These are phyloP conservation scores for Diophrys appendiculata DNA, from an alignment of 73 alveolate species.

Conservation along the genomic window DNA sequence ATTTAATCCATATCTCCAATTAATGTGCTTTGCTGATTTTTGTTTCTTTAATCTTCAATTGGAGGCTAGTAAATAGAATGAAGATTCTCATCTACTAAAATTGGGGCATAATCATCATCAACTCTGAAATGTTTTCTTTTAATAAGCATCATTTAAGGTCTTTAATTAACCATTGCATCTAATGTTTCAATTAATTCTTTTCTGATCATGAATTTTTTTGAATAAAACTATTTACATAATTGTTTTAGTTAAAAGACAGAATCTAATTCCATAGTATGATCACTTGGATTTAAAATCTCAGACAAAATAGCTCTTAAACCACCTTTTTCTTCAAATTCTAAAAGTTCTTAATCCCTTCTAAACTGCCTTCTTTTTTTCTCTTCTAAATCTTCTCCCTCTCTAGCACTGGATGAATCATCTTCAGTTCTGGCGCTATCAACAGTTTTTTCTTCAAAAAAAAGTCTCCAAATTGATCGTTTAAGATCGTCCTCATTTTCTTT, in stretches of 20 bases:
- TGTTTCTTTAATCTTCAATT: no score
- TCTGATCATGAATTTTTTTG: conserved; percentile 30
- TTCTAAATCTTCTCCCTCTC: conserved; percentile 32
- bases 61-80: no score
- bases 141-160: conserved; percentile 41
- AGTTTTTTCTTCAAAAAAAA: background rate
- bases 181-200: conserved; percentile 35
- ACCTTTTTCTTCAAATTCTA: conserved; percentile 64
- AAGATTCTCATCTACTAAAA: no score
- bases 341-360: conserved; percentile 45
- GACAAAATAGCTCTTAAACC: conserved; percentile 45
- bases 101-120: no score
- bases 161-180: conserved; percentile 50
- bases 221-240: conserved; percentile 49
- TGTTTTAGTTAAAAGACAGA: conserved; percentile 46
- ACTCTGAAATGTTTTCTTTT: conserved; percentile 37
- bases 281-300: conserved; percentile 50
- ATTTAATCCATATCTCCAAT: no score
- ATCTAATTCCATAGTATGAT: conserved; percentile 51
- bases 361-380: conserved; percentile 47
- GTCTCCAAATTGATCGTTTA: background rate
- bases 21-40: no score
- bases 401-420: no score
- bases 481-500: background rate
- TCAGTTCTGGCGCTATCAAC: background rate